phyloP scores from a whole-genome alignment of 306 rosid species.

The Fragaria iinumae region DNA sequence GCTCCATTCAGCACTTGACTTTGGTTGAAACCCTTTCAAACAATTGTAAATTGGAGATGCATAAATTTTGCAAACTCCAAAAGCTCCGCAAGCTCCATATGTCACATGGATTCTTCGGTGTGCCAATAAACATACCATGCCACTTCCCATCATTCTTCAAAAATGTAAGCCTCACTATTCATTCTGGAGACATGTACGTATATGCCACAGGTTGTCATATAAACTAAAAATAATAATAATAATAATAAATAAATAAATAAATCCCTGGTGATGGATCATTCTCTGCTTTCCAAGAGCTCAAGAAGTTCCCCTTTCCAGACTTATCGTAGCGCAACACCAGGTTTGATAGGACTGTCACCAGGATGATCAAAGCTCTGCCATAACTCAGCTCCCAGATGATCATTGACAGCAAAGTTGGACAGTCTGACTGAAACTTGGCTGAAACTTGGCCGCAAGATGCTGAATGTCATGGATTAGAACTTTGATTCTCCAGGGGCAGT shows the following conservation, averaged over 20 bases:
- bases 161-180: background rate
- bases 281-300: constrained; percentile 41
- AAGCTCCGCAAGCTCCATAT: constrained; percentile 20
- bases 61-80: constrained; percentile 17
- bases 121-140: background rate
- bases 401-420: constrained; percentile 26
- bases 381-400: constrained; percentile 12
- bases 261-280: constrained; percentile 43
- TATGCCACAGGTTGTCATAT: too few species aligned
- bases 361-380: constrained; percentile 22
- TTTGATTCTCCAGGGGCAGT: too few species aligned
- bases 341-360: constrained; percentile 31
- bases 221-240: background rate
- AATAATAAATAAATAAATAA: background rate
- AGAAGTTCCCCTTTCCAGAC: constrained; percentile 26
- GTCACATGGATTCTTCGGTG: background rate
- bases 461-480: too few species aligned
- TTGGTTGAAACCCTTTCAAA: constrained; percentile 22
- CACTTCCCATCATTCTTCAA: background rate
- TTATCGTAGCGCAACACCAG: constrained; percentile 32
- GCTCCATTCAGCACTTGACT: constrained; percentile 14
- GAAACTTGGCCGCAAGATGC: too few species aligned
- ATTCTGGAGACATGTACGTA: constrained; percentile 29
- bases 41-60: constrained; percentile 1
- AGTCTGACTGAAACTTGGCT: too few species aligned